These are phyloP conservation scores for Aspergillus haitiensis DNA, from an alignment of 495 filamentous ascomycete species.

Conservation along the genomic window DNA sequence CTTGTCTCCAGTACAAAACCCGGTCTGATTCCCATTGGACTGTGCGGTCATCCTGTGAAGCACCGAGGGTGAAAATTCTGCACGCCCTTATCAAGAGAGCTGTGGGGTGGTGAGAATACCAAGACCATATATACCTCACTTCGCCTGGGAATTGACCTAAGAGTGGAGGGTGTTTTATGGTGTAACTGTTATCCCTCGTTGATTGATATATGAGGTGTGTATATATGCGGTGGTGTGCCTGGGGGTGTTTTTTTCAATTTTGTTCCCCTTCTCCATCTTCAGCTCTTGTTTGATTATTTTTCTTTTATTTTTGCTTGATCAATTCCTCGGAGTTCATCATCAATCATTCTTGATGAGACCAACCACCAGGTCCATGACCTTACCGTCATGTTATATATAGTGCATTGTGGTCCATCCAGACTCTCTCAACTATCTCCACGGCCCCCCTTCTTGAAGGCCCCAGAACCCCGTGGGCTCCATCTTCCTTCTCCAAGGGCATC, in stretches of 20 bases:
- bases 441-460: constrained; percentile 6
- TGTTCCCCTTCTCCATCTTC: neutral
- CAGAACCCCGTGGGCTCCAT: neutral
- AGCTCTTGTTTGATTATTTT: too few relatives aligned
- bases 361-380: constrained; percentile 7
- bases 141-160: neutral
- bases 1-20: constrained; percentile 18
- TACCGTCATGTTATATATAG: constrained; percentile 8
- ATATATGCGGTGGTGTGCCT: neutral
- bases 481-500: constrained; percentile 2
- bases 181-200: neutral
- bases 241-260: neutral
- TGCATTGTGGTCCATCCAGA: constrained; percentile 12
- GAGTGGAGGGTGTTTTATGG: neutral
- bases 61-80: constrained; percentile 5
- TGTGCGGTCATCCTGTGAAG: constrained; percentile 3
- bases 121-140: constrained; percentile 14
- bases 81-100: constrained; percentile 7
- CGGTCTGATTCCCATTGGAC: constrained; percentile 13
- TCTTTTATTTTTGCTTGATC: neutral
- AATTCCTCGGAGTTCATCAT: constrained; percentile 9
- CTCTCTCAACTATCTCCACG: constrained; percentile 21
- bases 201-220: neutral
- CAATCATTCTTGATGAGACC: neutral
- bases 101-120: neutral